These are phyloP conservation scores for Albifimbria verrucaria DNA, from an alignment of 2,329 filamentous ascomycete species.

Conservation along the genomic window DNA sequence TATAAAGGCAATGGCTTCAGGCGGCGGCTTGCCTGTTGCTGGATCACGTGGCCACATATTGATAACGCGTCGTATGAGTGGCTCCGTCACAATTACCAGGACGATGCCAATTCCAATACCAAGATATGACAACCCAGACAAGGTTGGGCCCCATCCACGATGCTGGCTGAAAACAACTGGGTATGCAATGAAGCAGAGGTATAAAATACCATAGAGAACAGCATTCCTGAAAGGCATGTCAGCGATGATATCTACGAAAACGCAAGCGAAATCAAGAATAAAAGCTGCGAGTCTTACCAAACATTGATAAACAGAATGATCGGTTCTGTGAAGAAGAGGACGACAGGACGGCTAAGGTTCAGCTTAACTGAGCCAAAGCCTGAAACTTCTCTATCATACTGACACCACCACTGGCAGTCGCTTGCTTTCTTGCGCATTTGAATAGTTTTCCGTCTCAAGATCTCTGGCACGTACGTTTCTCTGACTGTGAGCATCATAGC, in stretches of 20 bases:
- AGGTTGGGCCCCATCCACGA: conserved; percentile 70
- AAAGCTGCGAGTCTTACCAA: not conserved
- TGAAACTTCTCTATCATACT: conserved; percentile 66
- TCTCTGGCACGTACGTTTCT: conserved; percentile 69
- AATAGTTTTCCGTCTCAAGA: conserved; percentile 63
- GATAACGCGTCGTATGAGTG: conserved; percentile 70
- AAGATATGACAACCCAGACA: conserved; percentile 72
- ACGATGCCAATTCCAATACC: conserved; percentile 57
- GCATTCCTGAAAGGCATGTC: conserved; percentile 50
- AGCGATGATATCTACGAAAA: not conserved
- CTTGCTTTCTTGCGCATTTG: conserved; percentile 60
- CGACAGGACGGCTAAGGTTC: conserved; percentile 70
- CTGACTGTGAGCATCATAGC: conserved; percentile 53
- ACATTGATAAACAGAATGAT: conserved; percentile 60
- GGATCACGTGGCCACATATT: conserved; percentile 69
- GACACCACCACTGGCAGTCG: conserved; percentile 68
- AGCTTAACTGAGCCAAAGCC: conserved; percentile 63
- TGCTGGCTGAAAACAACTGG: conserved; percentile 70
- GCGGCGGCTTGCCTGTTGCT: conserved; percentile 63
- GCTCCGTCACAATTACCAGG: conserved; percentile 57
- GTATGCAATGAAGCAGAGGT: conserved; percentile 84
- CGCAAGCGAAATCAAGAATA: not conserved
- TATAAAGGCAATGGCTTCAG: conserved; percentile 73
- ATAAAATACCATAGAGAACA: conserved; percentile 76
- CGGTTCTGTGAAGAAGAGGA: conserved; percentile 72